Evolutionary conservation across 2,329 filamentous ascomycete species (phyloP).

Genomic region (Xylariaceae sp.): DNA sequence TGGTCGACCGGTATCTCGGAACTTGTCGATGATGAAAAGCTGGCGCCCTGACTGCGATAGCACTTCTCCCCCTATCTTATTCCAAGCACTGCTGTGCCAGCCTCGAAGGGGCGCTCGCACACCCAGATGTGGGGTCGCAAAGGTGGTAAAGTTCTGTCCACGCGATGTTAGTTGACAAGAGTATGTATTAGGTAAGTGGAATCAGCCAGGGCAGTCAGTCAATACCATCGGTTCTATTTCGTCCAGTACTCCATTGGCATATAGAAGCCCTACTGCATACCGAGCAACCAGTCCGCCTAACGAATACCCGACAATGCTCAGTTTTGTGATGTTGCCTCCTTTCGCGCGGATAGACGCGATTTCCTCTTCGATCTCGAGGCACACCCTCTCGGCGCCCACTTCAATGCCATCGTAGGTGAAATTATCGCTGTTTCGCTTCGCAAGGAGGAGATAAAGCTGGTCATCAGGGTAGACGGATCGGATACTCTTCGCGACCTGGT

Average conservation of each 20-base stretch:
- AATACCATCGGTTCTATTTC: slow-evolving; percentile 68
- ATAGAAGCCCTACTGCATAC: slow-evolving; percentile 79
- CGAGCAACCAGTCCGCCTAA: slow-evolving; percentile 80
- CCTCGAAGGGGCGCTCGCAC: slow-evolving; percentile 64
- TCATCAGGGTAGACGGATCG: slow-evolving; percentile 56
- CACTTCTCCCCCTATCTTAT: slow-evolving; percentile 74
- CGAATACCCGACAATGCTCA: slow-evolving; percentile 87
- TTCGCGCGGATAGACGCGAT: slow-evolving; percentile 49
- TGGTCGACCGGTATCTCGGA: slow-evolving; percentile 75
- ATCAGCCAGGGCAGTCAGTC: slow-evolving; percentile 13
- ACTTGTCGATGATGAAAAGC: slow-evolving; percentile 79
- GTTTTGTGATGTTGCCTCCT: slow-evolving; percentile 69
- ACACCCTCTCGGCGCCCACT: slow-evolving; percentile 60
- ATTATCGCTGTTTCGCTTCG: slow-evolving; percentile 66
- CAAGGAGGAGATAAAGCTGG: slow-evolving; percentile 62
- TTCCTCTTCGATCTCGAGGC: slow-evolving; percentile 61
- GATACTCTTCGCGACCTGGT: slow-evolving; percentile 59
- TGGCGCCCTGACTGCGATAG: slow-evolving; percentile 80
- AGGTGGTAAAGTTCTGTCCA: slow-evolving; percentile 78
- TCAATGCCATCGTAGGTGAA: slow-evolving; percentile 69
- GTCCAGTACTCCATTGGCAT: slow-evolving; percentile 75
- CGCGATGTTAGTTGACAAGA: not conserved
- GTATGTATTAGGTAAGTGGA: too few species aligned
- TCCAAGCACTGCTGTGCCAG: slow-evolving; percentile 64
- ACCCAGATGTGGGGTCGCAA: slow-evolving; percentile 80